Conservation (phyloP, 2,329 filamentous ascomycete species). For the Fusarium tuaranense region DNA sequence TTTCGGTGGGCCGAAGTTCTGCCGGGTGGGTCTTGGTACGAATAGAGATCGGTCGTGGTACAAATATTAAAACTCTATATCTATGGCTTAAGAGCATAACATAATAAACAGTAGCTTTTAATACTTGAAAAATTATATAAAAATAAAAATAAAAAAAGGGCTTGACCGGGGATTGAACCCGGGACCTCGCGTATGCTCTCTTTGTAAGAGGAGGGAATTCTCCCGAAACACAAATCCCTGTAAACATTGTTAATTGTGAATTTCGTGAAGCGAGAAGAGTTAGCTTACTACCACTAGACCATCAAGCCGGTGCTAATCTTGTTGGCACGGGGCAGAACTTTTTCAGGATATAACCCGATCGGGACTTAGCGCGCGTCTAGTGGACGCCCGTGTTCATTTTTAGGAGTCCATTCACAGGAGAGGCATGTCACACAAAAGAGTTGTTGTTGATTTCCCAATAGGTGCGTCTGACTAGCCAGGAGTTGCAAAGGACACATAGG, state of each 20-base stretch:
- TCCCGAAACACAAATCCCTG: neutral
- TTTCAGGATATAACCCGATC: neutral
- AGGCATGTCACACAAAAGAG: neutral
- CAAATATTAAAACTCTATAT: too few relatives aligned
- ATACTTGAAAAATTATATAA: neutral
- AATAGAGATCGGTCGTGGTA: too few relatives aligned
- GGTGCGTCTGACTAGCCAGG: neutral
- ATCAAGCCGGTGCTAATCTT: neutral
- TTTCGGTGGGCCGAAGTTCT: too few relatives aligned
- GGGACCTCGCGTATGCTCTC: neutral
- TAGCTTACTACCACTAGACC: neutral
- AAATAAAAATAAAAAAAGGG: neutral
- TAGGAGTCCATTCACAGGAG: neutral
- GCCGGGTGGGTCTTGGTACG: too few relatives aligned
- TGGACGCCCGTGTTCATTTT: neutral
- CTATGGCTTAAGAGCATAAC: neutral
- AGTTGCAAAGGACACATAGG: neutral
- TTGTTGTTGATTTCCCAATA: neutral
- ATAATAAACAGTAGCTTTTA: neutral
- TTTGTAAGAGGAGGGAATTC: neutral
- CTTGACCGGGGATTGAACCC: neutral
- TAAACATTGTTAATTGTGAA: neutral
- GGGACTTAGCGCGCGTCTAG: neutral
- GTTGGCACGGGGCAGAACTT: neutral
- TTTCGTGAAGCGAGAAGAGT: neutral